Percentiles rank a stretch among this genome's conserved stretches.
These are phyloP conservation scores for Echeveria elegans DNA, from an alignment of 164 flowering plant genomes.

Conservation along the genomic window DNA sequence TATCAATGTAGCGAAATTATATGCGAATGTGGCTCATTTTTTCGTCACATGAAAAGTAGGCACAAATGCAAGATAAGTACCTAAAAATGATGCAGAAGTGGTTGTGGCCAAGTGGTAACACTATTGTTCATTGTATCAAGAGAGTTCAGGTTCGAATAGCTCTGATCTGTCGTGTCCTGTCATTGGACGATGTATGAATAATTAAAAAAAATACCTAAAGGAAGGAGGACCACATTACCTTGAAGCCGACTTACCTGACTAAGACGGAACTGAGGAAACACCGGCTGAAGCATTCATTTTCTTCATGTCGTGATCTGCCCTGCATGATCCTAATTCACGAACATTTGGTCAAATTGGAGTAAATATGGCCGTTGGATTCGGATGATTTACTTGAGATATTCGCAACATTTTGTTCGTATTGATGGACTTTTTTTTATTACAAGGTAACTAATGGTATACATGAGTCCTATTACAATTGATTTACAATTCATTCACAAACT, in stretches of 20 bases:
- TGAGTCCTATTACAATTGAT: no score
- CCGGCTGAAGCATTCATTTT: no score
- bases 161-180: no score
- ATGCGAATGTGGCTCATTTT: neutral
- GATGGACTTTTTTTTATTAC: no score
- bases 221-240: constrained; percentile 4
- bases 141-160: no score
- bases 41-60: neutral
- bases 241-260: neutral
- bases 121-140: no score
- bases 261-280: neutral
- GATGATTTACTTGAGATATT: constrained; percentile 2
- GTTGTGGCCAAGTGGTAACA: no score
- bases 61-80: neutral
- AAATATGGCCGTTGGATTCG: neutral
- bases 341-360: neutral
- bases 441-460: no score
- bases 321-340: neutral
- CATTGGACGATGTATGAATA: no score
- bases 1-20: no score
- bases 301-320: neutral
- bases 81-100: neutral
- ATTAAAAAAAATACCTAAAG: no score
- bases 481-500: no score
- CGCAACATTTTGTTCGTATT: neutral